These are phyloP conservation scores for Acrodontium crateriforme DNA, from an alignment of 2,329 filamentous ascomycete species.

Conservation along the genomic window DNA sequence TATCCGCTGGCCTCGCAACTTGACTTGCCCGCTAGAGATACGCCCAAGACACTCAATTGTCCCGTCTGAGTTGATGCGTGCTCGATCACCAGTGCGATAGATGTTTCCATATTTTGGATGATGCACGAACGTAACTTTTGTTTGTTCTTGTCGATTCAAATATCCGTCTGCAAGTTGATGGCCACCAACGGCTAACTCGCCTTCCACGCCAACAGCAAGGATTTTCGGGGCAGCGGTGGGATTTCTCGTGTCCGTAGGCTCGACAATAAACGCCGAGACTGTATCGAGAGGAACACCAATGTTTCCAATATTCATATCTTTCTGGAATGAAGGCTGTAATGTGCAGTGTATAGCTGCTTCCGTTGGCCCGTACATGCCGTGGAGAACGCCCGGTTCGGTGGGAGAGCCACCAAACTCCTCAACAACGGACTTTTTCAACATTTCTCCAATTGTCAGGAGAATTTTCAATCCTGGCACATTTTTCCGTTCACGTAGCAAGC, in stretches of 20 bases:
- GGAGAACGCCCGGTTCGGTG: conserved; percentile 49
- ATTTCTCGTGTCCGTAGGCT: conserved; percentile 25
- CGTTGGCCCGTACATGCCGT: conserved; percentile 90
- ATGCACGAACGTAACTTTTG: conserved; percentile 54
- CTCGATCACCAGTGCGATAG: conserved; percentile 79
- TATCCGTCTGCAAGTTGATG: conserved; percentile 68
- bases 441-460: conserved; percentile 81
- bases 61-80: conserved; percentile 51
- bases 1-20: conserved; percentile 61
- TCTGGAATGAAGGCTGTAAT: conserved; percentile 49
- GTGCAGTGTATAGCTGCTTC: conserved; percentile 89
- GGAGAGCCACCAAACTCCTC: conserved; percentile 58
- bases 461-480: conserved; percentile 55
- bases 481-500: conserved; percentile 53
- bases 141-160: conserved; percentile 67
- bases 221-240: conserved; percentile 24
- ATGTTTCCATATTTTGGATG: conserved; percentile 51
- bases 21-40: conserved; percentile 68
- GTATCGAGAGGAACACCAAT: conserved; percentile 72
- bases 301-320: conserved; percentile 44
- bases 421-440: conserved; percentile 67
- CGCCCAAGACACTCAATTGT: conserved; percentile 73
- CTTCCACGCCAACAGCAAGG: conserved; percentile 51
- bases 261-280: conserved; percentile 61
- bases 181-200: conserved; percentile 72